Base-by-base conservation (phyloP, 2,329 filamentous ascomycete genomes). In the Trichothecium sympodiale region DNA sequence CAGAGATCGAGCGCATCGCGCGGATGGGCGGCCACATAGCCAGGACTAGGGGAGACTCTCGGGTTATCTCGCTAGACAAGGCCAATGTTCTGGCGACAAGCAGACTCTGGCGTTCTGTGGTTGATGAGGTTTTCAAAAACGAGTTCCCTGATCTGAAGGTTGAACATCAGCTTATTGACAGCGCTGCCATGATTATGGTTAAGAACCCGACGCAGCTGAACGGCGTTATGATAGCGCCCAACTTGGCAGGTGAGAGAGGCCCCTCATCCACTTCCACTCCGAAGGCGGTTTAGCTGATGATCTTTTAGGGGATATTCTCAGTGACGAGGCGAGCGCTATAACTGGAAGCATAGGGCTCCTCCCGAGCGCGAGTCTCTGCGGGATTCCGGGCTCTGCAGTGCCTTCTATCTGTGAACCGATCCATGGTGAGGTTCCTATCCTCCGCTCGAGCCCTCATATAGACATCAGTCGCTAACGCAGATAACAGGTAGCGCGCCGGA, bases 171-270 rank as follows among this genome's bases (percentile, higher is more conserved):
- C 71, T 94, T 38, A 93, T 94, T 54, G 88, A 95, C 64, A 84
- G 77, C 41, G 88, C 87, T 13, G 86, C 87, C 42, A 94, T 94
- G 87, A 65, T 94, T 47, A 87, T 94, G 82, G 75, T 94, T 51
- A 94, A 91, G 77, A 87, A 86, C 61, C 88, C 88, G 16, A 69
- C 79, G 26, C 74, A 77, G 25, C 67, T 94, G 38, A 94, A 94
- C 57, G 88, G 88, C 38, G 75, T 94, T 29, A 73, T 94, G 35
- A 77, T 94, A 41, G 91, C 87, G 15, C 88, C 80, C 65, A 95
- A 95, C 59, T 41, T 47, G 42, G 44, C 44, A 41, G 43, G 43
- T 41, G 35, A 45, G 43, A 27, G 31, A 41, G 29, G 38, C 41
- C 38, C 37, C 31, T 43, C 30, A 26, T 39, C 40, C 38, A 38